Evolutionary conservation across 2,329 filamentous ascomycete species (phyloP), one percentile per base, ranked within the genome.

Genomic region (Dothistroma pini): DNA sequence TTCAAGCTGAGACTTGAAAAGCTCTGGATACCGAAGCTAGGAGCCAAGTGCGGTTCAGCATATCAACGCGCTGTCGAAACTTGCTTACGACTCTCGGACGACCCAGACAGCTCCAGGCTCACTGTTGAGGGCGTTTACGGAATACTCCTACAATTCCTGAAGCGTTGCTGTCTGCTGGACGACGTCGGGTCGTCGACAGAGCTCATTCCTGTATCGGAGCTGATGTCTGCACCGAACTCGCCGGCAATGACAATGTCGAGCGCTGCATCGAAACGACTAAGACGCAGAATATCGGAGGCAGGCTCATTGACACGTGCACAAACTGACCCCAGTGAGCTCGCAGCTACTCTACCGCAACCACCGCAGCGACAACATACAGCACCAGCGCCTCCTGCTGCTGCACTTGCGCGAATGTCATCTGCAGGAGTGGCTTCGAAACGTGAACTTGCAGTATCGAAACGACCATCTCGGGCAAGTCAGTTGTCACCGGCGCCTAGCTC

Each of bases 61-160:
- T 93, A 91, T 74, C 88, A 86, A 82, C 88, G 87, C 70, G 89
- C 88, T 0, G 89, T 91, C 1, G 84, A 89, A 70, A 81, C 84
- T 2, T 92, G 89, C 68, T 87, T 89, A 80, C 81, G 81, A 60
- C 86, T 88, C n/a, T 86, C 88, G 2, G 88, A 91, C 47, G 65
- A 69, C 16, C 61, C 65, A 31, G 66, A 68, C 35, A 66, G 59
- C 49, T 64, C 63, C 22, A 56, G 63, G 48, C 58, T 72, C 38
- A 70, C 64, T 51, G 62, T 63, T 10, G 70, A 72, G 25, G 69
- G 66, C 8, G 63, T 69, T 10, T 75, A 73, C 47, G 69, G 67
- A 6, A 64, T 65, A 38, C 63, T 75, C 9, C 60, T 75, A 3
- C 62, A 67, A 31, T 72, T 69, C n/a, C 64, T 76, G n/a, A 70